phyloP scores from a whole-genome alignment of 164 flowering plant genomes.

The Piper longum region DNA sequence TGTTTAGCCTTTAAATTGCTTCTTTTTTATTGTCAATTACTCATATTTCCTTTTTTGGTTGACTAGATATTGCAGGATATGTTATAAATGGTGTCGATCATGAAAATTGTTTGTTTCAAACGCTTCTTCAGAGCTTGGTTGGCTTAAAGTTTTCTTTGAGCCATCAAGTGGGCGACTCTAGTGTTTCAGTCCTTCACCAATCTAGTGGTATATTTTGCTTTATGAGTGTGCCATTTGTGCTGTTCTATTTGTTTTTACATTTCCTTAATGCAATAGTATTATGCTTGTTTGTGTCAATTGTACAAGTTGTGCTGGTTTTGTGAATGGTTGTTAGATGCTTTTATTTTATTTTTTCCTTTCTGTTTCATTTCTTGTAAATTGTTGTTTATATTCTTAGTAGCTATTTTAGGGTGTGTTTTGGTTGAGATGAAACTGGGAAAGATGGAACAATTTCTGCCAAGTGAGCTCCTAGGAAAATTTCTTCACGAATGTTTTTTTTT shows the following conservation, averaged over 20 bases:
- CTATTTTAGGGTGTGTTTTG: no score
- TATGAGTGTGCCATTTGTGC: neutral
- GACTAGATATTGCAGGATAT: slow-evolving; percentile 19
- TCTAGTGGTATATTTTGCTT: slow-evolving; percentile 47
- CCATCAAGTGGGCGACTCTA: slow-evolving; percentile 20
- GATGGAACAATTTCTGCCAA: no score
- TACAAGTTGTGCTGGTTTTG: no score
- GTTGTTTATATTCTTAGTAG: no score
- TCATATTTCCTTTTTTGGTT: slow-evolving; percentile 1
- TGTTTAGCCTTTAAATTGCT: neutral
- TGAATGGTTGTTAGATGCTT: no score
- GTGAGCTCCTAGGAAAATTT: no score
- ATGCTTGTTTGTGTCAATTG: no score
- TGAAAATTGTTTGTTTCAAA: slow-evolving; percentile 38
- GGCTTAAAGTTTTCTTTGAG: slow-evolving; percentile 52
- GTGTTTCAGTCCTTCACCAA: slow-evolving; percentile 47
- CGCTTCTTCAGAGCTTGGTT: slow-evolving; percentile 41
- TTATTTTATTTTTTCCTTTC: no score
- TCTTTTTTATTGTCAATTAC: neutral
- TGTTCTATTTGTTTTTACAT: neutral
- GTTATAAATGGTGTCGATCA: slow-evolving; percentile 7
- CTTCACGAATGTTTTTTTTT: no score
- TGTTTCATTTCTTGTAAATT: no score
- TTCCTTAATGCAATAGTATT: no score
- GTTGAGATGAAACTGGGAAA: no score